A percentile compares a stretch with the other conserved stretches of the same genome.
phyloP scores from a whole-genome alignment of 202 grass and related monocot species.

The Carex arenaria region DNA sequence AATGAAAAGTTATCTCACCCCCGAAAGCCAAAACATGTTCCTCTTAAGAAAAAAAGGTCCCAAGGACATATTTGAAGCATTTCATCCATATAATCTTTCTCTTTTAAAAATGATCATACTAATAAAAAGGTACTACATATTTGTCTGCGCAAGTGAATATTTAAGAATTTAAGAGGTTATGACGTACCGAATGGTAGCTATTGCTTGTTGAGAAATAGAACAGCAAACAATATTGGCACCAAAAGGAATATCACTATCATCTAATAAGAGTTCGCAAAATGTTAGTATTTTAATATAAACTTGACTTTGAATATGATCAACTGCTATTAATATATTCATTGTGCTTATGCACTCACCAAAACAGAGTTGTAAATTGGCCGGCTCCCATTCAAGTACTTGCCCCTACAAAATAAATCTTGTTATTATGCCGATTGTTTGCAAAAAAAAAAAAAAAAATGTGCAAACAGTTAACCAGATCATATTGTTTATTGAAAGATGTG shows the following conservation, averaged over 20 bases:
- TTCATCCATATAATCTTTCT: background rate
- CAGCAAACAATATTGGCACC: constrained; percentile 53
- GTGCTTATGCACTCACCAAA: constrained; percentile 50
- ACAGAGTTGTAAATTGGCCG: constrained; percentile 39
- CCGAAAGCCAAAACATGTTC: background rate
- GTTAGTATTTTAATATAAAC: constrained; percentile 3
- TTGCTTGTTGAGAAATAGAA: constrained; percentile 27
- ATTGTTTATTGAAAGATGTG: background rate
- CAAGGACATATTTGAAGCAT: background rate
- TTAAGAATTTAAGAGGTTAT: background rate
- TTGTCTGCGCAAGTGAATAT: background rate
- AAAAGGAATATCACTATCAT: constrained; percentile 52
- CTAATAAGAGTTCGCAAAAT: constrained; percentile 25
- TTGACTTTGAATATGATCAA: background rate
- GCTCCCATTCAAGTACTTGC: constrained; percentile 37
- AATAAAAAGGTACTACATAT: background rate
- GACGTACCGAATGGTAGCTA: background rate
- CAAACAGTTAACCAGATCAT: background rate
- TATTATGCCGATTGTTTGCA: background rate
- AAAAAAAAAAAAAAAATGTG: background rate
- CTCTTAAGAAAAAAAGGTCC: background rate
- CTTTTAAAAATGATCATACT: background rate
- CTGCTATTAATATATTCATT: background rate
- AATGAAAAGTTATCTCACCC: background rate
- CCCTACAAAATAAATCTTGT: constrained; percentile 33